These are phyloP conservation scores for Aspergillus terreus DNA, from an alignment of 2,329 filamentous ascomycete genomes.

Conservation along the genomic window DNA sequence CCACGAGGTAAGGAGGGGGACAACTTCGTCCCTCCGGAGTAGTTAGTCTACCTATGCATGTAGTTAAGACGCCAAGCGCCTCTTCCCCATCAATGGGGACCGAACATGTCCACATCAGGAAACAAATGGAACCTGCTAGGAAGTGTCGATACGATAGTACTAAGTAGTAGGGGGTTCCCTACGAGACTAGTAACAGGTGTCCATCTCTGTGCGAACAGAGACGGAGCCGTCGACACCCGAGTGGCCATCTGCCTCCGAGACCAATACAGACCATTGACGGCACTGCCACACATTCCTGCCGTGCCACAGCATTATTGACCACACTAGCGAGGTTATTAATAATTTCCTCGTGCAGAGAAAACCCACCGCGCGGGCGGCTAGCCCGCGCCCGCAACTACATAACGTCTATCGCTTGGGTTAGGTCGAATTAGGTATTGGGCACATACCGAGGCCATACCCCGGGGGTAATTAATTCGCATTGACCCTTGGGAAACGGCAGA, in stretches of 20 bases:
- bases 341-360: neutral
- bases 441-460: too few relatives aligned
- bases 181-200: too few relatives aligned
- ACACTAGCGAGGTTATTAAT: neutral
- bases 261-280: neutral
- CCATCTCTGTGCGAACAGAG: neutral
- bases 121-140: neutral
- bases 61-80: neutral
- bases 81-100: neutral
- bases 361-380: too few relatives aligned
- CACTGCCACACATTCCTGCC: neutral
- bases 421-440: too few relatives aligned
- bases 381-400: too few relatives aligned
- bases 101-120: neutral
- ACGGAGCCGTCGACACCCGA: constrained; percentile 1
- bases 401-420: too few relatives aligned
- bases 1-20: neutral
- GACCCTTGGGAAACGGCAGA: neutral
- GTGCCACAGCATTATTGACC: neutral
- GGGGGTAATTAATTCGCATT: too few relatives aligned
- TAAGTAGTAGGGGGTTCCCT: neutral
- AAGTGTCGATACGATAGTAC: neutral
- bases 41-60: neutral
- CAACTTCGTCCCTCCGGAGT: neutral
- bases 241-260: neutral